Conservation (phyloP, 495 filamentous ascomycete genomes). For the Ramalina peruviana region DNA sequence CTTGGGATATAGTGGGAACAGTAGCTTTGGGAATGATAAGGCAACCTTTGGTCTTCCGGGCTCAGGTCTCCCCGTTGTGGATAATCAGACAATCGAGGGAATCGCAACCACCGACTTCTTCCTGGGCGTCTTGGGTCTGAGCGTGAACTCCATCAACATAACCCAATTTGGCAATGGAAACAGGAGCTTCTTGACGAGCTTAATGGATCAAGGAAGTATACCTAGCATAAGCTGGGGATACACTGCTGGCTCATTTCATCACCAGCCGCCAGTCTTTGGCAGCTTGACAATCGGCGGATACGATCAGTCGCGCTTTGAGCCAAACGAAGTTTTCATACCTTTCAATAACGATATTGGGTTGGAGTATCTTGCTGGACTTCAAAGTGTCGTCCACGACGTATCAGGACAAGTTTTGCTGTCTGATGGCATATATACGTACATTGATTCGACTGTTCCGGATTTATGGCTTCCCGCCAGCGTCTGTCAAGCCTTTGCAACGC, state of each 20-base stretch:
- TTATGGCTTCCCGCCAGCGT: constrained; percentile 38
- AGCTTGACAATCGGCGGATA: constrained; percentile 44
- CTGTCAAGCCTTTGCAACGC: constrained; percentile 36
- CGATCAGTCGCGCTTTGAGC: constrained; percentile 33
- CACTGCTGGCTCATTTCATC: constrained; percentile 22
- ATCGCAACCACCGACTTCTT: constrained; percentile 21
- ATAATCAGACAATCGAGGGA: constrained; percentile 16
- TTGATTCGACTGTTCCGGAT: constrained; percentile 41
- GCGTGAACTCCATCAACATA: constrained; percentile 18
- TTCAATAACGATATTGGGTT: constrained; percentile 34
- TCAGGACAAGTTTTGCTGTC: constrained; percentile 5
- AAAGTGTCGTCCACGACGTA: constrained; percentile 20
- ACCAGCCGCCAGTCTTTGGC: constrained; percentile 25
- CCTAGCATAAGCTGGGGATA: constrained; percentile 19
- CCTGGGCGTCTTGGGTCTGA: constrained; percentile 20
- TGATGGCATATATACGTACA: constrained; percentile 18
- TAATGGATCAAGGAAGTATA: constrained; percentile 14
- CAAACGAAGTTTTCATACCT: constrained; percentile 33
- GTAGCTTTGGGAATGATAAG: constrained; percentile 20
- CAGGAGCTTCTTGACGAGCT: constrained; percentile 16
- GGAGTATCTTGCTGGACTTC: constrained; percentile 34
- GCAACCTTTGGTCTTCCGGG: constrained; percentile 17
- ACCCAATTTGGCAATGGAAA: constrained; percentile 12
- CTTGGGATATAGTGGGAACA: constrained; percentile 20
- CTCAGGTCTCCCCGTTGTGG: constrained; percentile 2